phyloP scores from a whole-genome alignment of 148 eudicot genomes.

The Persicaria maculosa region DNA sequence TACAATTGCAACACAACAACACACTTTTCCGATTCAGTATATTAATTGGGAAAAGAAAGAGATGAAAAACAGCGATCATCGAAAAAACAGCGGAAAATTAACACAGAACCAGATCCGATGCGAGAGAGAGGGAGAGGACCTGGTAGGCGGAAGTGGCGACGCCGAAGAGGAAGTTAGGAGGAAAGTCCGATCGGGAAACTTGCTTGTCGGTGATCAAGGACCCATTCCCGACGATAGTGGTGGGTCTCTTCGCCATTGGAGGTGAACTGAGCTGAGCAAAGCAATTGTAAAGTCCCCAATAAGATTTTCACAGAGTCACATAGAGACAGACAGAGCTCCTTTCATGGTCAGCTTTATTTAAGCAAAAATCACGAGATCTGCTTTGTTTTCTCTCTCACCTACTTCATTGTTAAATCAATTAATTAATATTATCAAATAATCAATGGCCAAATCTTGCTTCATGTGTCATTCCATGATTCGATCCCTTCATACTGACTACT shows the following conservation, averaged over 20 bases:
- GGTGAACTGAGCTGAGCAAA: neutral
- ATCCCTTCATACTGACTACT: too few relatives aligned
- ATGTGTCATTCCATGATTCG: too few relatives aligned
- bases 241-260: slow-evolving; percentile 30
- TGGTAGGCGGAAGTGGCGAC: slow-evolving; percentile 80
- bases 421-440: neutral
- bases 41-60: neutral
- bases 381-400: neutral
- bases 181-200: slow-evolving; percentile 39
- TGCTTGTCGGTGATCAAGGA: slow-evolving; percentile 14
- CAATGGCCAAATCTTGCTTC: too few relatives aligned
- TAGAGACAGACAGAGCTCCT: neutral
- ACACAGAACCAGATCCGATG: neutral
- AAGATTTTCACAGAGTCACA: neutral
- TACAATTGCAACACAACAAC: too few relatives aligned
- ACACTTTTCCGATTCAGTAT: too few relatives aligned
- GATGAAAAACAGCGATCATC: neutral
- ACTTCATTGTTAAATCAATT: neutral
- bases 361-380: neutral
- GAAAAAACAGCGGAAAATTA: neutral
- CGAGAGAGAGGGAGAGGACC: slow-evolving; percentile 23
- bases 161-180: slow-evolving; percentile 58
- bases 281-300: neutral
- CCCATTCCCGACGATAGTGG: slow-evolving; percentile 8
- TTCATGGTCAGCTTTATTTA: too few relatives aligned